These are phyloP conservation scores for Xylona heveae DNA, from an alignment of 495 filamentous ascomycete genomes.

Conservation along the genomic window DNA sequence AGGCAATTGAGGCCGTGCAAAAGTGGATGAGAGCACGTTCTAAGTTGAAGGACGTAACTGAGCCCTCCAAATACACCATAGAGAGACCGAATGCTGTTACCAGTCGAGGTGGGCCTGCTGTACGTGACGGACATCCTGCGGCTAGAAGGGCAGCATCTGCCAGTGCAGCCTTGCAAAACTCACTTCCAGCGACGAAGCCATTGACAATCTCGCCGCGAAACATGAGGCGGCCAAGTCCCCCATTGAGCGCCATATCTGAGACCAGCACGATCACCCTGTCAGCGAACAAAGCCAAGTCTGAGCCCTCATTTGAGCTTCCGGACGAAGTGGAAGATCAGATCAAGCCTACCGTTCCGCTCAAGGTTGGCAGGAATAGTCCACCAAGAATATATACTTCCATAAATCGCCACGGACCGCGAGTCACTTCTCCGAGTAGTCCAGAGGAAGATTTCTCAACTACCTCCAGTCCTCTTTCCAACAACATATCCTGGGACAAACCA, in stretches of 20 bases:
- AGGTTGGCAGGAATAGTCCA: conserved; percentile 15
- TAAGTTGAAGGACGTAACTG: conserved; percentile 1
- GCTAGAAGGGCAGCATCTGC: too few relatives aligned
- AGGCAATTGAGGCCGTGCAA: neutral
- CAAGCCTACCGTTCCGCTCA: conserved; percentile 17
- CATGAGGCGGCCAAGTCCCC: neutral
- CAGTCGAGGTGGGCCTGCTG: conserved; percentile 4
- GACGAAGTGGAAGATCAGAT: conserved; percentile 13
- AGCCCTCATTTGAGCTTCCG: conserved; percentile 5
- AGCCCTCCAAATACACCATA: conserved; percentile 1
- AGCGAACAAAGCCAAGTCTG: conserved; percentile 1
- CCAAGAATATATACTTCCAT: conserved; percentile 12
- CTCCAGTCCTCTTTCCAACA: too few relatives aligned
- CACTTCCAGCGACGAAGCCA: conserved; percentile 2
- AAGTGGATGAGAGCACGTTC: neutral
- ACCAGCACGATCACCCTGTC: neutral
- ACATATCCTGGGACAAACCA: too few relatives aligned
- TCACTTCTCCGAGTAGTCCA: too few relatives aligned
- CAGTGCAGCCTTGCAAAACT: too few relatives aligned
- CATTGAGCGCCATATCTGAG: too few relatives aligned
- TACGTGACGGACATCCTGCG: neutral
- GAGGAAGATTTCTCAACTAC: too few relatives aligned
- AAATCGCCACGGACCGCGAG: too few relatives aligned
- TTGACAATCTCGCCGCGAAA: conserved; percentile 1
- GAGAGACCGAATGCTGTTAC: conserved; percentile 7